A percentile compares a stretch with the other conserved stretches of the same genome.
phyloP scores from a whole-genome alignment of 768 basidiomycete species.

The Tylopilus sp. region DNA sequence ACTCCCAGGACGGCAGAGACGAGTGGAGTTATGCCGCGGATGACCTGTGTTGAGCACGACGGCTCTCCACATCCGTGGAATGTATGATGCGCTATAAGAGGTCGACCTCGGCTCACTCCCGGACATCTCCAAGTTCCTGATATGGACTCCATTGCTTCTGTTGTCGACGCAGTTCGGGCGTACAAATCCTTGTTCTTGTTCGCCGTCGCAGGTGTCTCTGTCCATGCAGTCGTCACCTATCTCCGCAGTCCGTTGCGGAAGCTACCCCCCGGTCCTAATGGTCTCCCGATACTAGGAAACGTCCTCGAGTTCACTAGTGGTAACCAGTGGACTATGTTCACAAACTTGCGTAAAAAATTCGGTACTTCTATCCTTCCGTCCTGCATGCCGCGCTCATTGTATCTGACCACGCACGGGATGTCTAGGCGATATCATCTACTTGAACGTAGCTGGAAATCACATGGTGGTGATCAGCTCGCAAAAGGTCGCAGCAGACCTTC shows the following conservation, averaged over 20 bases:
- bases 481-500: constrained; percentile 33
- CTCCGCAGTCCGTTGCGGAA: constrained; percentile 2
- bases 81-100: not conserved
- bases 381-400: too few species aligned
- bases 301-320: not conserved
- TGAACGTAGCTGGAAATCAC: constrained; percentile 14
- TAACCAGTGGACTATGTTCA: constrained; percentile 2
- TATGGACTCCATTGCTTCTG: not conserved
- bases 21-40: not conserved
- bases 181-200: not conserved
- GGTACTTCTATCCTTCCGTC: not conserved
- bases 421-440: constrained; percentile 2
- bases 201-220: not conserved
- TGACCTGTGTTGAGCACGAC: not conserved
- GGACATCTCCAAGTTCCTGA: not conserved
- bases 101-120: not conserved
- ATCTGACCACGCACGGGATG: not conserved
- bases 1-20: not conserved
- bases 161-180: not conserved
- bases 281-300: constrained; percentile 5
- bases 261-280: constrained; percentile 3
- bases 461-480: constrained; percentile 32
- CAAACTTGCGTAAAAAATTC: not conserved
- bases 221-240: constrained; percentile 1
- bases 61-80: too few species aligned